Conservation (phyloP, 2,329 filamentous ascomycete genomes). For the Pseudogymnoascus sp. region DNA sequence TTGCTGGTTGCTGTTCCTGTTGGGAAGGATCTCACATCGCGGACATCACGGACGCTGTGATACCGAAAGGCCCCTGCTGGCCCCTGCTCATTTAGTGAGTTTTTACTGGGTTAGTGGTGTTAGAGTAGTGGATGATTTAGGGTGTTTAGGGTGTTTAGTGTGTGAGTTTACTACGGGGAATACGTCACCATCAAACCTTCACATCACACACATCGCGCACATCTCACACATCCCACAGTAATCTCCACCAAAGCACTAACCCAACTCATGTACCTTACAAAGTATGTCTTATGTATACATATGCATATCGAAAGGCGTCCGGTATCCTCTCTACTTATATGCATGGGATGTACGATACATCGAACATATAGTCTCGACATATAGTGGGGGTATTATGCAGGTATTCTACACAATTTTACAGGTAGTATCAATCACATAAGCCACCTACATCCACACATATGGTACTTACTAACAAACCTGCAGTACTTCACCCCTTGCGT, state of each 20-base stretch:
- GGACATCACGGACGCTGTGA: neutral
- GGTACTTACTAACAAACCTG: neutral
- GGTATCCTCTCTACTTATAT: neutral
- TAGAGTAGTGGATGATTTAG: neutral
- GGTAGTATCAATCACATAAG: neutral
- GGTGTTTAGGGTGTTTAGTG: neutral
- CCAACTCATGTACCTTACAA: conserved; percentile 3
- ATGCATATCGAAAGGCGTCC: neutral
- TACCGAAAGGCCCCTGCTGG: neutral
- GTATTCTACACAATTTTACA: neutral
- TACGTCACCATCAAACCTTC: conserved; percentile 4
- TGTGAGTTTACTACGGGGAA: neutral
- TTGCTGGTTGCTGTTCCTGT: neutral
- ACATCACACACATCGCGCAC: neutral
- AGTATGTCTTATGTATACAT: conserved; percentile 4
- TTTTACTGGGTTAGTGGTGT: neutral
- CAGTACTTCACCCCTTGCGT: neutral
- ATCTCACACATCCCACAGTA: neutral
- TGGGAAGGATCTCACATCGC: neutral
- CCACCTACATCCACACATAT: neutral
- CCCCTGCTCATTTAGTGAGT: neutral
- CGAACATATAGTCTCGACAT: neutral
- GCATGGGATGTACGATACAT: neutral
- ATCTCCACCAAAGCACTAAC: neutral
- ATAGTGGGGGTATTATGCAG: neutral